Conservation (phyloP, 768 basidiomycete species). For the Mycena haematopus region DNA sequence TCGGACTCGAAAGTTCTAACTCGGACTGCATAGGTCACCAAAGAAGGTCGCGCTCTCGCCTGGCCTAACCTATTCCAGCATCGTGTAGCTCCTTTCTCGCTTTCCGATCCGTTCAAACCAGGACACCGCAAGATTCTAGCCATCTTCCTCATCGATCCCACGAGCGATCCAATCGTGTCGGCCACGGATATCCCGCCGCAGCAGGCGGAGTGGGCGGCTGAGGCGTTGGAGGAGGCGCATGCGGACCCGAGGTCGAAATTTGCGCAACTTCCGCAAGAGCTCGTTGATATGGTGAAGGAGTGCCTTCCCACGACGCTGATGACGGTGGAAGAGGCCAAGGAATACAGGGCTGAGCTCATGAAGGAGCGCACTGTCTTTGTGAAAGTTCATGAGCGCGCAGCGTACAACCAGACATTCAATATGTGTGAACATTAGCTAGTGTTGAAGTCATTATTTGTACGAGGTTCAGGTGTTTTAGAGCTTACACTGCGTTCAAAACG, state of each 20-base stretch:
- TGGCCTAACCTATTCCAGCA: slow-evolving; percentile 50
- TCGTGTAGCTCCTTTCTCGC: slow-evolving; percentile 42
- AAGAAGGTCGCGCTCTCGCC: slow-evolving; percentile 39
- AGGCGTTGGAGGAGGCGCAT: slow-evolving; percentile 23
- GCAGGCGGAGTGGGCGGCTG: slow-evolving; percentile 36
- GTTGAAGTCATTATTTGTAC: too few species aligned
- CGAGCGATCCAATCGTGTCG: slow-evolving; percentile 36
- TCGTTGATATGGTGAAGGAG: slow-evolving; percentile 3
- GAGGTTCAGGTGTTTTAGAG: too few species aligned
- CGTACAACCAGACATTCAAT: slow-evolving; percentile 19
- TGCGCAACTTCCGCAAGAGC: slow-evolving; percentile 19
- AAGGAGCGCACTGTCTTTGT: slow-evolving; percentile 30
- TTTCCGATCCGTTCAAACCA: slow-evolving; percentile 39
- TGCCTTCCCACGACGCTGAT: background rate
- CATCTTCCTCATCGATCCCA: slow-evolving; percentile 47
- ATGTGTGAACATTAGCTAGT: slow-evolving; percentile 31
- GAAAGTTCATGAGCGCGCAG: background rate
- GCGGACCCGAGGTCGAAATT: slow-evolving; percentile 4
- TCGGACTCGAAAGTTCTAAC: too few species aligned
- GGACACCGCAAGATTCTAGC: slow-evolving; percentile 47
- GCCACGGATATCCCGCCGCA: slow-evolving; percentile 39
- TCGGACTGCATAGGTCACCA: slow-evolving; percentile 26
- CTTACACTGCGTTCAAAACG: too few species aligned
- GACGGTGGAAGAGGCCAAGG: slow-evolving; percentile 20
- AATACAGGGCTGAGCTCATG: slow-evolving; percentile 27